Evolutionary conservation across 345 rosid species (phyloP).

Genomic region (Lenwebbia sp.): DNA sequence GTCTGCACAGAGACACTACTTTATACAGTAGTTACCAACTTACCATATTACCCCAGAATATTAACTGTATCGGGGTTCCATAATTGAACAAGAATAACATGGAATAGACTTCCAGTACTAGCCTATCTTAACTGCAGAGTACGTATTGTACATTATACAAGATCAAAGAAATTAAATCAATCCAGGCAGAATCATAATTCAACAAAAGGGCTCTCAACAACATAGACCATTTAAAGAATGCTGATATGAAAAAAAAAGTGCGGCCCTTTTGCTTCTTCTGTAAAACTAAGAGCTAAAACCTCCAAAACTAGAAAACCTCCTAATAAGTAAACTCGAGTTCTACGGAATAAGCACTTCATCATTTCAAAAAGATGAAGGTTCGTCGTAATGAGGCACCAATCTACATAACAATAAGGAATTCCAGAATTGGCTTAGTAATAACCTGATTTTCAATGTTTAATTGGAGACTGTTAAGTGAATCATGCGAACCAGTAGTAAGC

Average conservation of each 20-base stretch:
- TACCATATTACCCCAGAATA: not conserved
- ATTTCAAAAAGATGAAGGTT: not conserved
- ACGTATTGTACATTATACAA: not conserved
- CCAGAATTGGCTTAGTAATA: not conserved
- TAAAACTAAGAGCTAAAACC: not conserved
- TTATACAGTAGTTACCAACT: not conserved
- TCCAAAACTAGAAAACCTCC: not conserved
- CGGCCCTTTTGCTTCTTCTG: not conserved
- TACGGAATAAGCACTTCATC: not conserved
- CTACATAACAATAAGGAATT: not conserved
- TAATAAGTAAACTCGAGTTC: not conserved
- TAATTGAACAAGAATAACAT: not conserved
- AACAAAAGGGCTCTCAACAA: not conserved
- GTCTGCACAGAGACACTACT: not conserved
- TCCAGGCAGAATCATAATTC: not conserved
- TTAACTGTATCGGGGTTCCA: not conserved
- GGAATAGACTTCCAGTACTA: not conserved
- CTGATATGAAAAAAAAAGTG: not conserved
- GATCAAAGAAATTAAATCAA: not conserved
- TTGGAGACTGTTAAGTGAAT: slow-evolving; percentile 52
- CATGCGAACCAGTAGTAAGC: slow-evolving; percentile 33
- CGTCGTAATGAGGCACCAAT: not conserved
- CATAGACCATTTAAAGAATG: not conserved
- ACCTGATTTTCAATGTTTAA: slow-evolving; percentile 71
- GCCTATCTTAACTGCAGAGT: not conserved